phyloP scores from a whole-genome alignment of 139 green algal genomes.

The Micractinium sp. region DNA sequence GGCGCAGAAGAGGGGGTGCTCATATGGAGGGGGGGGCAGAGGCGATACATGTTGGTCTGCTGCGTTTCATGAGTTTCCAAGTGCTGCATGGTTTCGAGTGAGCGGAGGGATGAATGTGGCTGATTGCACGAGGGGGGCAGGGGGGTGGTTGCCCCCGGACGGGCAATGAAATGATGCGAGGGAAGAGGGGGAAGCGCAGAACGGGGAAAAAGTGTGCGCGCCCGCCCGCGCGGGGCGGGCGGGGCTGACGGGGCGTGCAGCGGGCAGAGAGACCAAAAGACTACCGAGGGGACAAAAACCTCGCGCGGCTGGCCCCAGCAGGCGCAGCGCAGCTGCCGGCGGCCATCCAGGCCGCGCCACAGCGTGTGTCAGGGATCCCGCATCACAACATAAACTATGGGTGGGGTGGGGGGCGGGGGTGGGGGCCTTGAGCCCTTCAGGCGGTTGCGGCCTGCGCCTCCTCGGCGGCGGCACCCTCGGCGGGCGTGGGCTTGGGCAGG shows the following conservation, averaged over 20 bases:
- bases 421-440: neutral
- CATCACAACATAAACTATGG: no score
- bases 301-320: neutral
- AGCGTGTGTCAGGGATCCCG: no score
- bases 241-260: no score
- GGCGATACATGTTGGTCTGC: no score
- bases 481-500: neutral
- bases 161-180: neutral
- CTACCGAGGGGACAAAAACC: neutral
- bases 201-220: neutral
- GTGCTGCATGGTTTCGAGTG: no score
- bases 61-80: no score
- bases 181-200: neutral
- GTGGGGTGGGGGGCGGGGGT: no score
- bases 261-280: neutral
- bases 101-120: neutral
- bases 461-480: neutral
- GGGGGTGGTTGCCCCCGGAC: neutral
- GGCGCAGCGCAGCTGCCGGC: no score
- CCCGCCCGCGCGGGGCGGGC: no score
- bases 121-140: neutral
- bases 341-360: no score
- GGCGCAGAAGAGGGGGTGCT: no score
- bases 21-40: no score
- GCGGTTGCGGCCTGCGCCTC: conserved; percentile 5